Percentiles rank a stretch among this genome's conserved stretches.
phyloP scores from a whole-genome alignment of 139 green algal species.

The Tetratostichococcus sp. region DNA sequence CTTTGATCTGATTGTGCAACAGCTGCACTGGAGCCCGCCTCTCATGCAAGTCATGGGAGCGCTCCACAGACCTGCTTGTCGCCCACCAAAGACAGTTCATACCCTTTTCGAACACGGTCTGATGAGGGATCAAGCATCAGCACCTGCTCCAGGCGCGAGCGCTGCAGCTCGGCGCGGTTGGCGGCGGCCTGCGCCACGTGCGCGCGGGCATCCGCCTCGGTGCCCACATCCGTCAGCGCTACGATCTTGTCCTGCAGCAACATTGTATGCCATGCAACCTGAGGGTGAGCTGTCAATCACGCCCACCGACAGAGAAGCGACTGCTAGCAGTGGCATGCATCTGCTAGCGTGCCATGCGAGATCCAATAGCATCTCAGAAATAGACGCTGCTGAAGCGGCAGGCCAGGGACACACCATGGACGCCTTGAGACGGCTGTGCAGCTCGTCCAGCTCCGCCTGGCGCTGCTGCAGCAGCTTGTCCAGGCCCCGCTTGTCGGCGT shows the following conservation, averaged over 20 bases:
- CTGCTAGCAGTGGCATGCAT: background rate
- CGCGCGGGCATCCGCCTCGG: constrained; percentile 26
- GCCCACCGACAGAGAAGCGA: background rate
- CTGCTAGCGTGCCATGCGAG: too few species aligned
- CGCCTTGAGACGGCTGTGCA: constrained; percentile 25
- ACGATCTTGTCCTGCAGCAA: constrained; percentile 23
- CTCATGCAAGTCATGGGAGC: too few species aligned
- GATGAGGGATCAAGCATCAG: too few species aligned
- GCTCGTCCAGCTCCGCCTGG: constrained; percentile 30
- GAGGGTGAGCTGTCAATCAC: too few species aligned
- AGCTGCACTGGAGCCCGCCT: too few species aligned
- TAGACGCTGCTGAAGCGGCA: too few species aligned
- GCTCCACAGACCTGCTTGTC: too few species aligned
- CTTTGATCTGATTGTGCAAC: too few species aligned
- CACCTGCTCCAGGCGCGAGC: constrained; percentile 24
- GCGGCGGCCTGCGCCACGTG: constrained; percentile 27
- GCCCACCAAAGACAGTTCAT: too few species aligned
- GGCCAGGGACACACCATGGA: constrained; percentile 14
- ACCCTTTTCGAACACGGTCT: too few species aligned
- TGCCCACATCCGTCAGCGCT: constrained; percentile 23
- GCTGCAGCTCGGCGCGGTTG: constrained; percentile 15
- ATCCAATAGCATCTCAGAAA: too few species aligned
- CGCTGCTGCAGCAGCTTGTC: constrained; percentile 31
- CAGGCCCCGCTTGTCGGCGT: constrained; percentile 31
- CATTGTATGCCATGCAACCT: too few species aligned